These are phyloP conservation scores for Penicillium samsonianum DNA, from an alignment of 495 filamentous ascomycete species.

Conservation along the genomic window DNA sequence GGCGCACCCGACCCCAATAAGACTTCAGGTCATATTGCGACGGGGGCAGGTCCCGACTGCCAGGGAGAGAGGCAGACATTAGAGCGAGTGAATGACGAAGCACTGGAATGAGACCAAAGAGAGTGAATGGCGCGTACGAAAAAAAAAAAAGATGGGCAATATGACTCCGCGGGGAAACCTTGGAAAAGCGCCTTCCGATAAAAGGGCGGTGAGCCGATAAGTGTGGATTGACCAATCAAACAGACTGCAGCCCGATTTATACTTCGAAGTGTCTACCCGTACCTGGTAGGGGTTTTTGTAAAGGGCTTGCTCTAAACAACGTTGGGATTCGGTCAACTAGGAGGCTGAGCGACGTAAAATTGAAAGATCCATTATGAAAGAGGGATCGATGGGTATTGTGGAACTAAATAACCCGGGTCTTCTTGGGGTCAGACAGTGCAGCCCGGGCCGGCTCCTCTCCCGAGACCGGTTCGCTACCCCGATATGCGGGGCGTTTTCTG, in stretches of 20 bases:
- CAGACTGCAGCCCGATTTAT: conserved; percentile 6
- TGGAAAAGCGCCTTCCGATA: conserved; percentile 23
- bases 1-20: conserved; percentile 92
- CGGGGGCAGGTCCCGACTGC: conserved; percentile 77
- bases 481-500: conserved; percentile 11
- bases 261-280: not conserved
- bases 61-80: conserved; percentile 92
- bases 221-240: conserved; percentile 28
- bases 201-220: conserved; percentile 50
- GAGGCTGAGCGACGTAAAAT: no score
- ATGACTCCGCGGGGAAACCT: conserved; percentile 26
- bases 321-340: not conserved
- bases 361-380: not conserved
- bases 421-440: not conserved
- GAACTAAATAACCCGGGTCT: not conserved
- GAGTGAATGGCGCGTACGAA: conserved; percentile 14
- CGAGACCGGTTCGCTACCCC: conserved; percentile 12
- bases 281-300: not conserved
- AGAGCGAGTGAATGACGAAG: conserved; percentile 5
- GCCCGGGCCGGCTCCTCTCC: conserved; percentile 7
- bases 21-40: conserved; percentile 91
- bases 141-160: conserved; percentile 17
- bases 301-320: not conserved
- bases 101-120: conserved; percentile 11
- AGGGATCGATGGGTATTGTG: not conserved